Base-by-base conservation (phyloP, 2,329 filamentous ascomycete genomes). In the Aspergillus chevalieri region DNA sequence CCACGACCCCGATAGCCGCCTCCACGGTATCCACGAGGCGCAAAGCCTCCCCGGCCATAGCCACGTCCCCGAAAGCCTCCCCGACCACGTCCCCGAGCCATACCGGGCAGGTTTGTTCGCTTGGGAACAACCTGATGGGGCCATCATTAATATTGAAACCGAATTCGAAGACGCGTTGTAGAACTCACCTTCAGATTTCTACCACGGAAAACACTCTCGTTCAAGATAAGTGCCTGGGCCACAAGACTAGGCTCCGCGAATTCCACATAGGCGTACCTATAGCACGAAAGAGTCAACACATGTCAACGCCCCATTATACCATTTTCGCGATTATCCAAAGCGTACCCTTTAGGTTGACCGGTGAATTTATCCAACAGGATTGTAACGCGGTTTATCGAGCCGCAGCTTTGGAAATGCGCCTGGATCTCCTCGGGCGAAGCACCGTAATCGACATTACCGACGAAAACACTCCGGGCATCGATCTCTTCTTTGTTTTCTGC, bases 291-390 rank as follows among this genome's bases (percentile, higher is more conserved):
- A 46, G 39, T 64, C 49, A 63, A 56, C 50, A 56, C 17, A 14
- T 19, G 30, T 26, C 21, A 15, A 22, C 17, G 9, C 4, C 9
- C 17, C 8, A 21, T 26, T 9, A 30, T 30, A 30, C 26, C 10
- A 9, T 30, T 12, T 30, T 10, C 26, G 26, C 9, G 4, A 30
- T 30, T 30, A 30, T 30, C 26, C 41, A 21, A 30, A 44, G 81
- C 85, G 72, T 77, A 95, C 91, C 93, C 93, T 78, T 98, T 98
- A n/a, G 93, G 93, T 77, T 97, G 91, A 56, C 93, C 93, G 9
- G 91, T 95, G 67, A 96, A 97, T 77, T 98, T 98, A 76, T 98
- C 93, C 60, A 98, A 76, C 60, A 98, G 77, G 59, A 98, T 98
- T 1, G 93, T 98, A 52, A 98, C 93, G 53, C 93, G 86, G 73